These are phyloP conservation scores for Didymella segeticola DNA, from an alignment of 2,329 filamentous ascomycete species.

Conservation along the genomic window DNA sequence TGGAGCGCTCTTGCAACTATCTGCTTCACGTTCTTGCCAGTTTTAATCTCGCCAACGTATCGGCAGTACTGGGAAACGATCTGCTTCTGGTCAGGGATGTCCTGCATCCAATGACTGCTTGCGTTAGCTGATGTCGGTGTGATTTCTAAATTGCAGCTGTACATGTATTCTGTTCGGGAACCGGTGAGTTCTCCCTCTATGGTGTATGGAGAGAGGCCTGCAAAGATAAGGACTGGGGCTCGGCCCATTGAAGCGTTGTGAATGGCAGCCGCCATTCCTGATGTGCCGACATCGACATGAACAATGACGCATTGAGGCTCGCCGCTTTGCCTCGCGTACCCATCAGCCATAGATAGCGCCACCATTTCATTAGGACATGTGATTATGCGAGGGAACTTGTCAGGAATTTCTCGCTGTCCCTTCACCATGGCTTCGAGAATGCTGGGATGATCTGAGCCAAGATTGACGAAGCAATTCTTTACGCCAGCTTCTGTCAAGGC, in stretches of 20 bases:
- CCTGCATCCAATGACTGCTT: slow-evolving; percentile 86
- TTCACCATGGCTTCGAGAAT: slow-evolving; percentile 84
- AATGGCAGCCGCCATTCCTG: slow-evolving; percentile 76
- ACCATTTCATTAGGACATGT: slow-evolving; percentile 90
- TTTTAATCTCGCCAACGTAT: slow-evolving; percentile 82
- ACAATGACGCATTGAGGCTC: slow-evolving; percentile 79
- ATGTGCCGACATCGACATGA: slow-evolving; percentile 84
- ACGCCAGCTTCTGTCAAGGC: no score
- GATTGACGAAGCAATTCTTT: slow-evolving; percentile 65
- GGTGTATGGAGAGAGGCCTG: slow-evolving; percentile 77
- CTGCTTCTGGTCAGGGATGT: slow-evolving; percentile 80
- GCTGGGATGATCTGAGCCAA: slow-evolving; percentile 75
- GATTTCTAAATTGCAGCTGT: no score
- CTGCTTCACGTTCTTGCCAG: slow-evolving; percentile 85
- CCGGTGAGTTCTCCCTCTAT: slow-evolving; percentile 78
- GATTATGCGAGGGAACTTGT: slow-evolving; percentile 73
- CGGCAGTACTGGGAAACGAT: slow-evolving; percentile 86
- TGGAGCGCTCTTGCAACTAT: slow-evolving; percentile 84
- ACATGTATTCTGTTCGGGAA: slow-evolving; percentile 77
- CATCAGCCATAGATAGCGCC: slow-evolving; percentile 83
- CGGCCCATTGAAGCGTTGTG: slow-evolving; percentile 80
- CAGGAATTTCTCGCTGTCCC: slow-evolving; percentile 70
- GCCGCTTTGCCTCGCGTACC: slow-evolving; percentile 72
- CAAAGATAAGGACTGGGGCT: slow-evolving; percentile 78
- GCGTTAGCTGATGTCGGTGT: no score